Evolutionary conservation across 345 rosid genomes (phyloP).

Genomic region (Linum usitatissimum): DNA sequence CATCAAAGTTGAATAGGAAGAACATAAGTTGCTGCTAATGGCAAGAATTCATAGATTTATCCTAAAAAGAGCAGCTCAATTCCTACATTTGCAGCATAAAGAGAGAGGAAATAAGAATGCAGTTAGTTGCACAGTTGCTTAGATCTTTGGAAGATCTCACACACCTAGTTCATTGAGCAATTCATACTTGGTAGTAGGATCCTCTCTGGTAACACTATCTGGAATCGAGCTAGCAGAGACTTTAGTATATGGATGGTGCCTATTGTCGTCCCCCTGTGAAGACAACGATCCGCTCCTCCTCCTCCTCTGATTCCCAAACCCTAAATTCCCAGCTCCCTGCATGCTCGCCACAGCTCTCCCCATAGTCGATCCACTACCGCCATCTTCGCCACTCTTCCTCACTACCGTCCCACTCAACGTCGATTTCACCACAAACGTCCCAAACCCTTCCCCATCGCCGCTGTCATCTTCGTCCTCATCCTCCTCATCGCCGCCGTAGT

Average conservation of each 20-base stretch:
- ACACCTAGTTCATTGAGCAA: constrained; percentile 90
- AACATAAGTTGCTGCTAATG: neutral
- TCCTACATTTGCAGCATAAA: neutral
- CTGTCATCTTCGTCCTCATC: constrained; percentile 21
- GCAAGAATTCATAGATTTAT: neutral
- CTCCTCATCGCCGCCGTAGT: constrained; percentile 35
- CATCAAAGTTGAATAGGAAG: neutral
- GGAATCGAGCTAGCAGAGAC: constrained; percentile 81
- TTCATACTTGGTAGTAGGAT: constrained; percentile 90
- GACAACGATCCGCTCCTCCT: constrained; percentile 32
- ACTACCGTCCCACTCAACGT: constrained; percentile 37
- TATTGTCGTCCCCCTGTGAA: constrained; percentile 32
- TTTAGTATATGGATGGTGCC: constrained; percentile 39
- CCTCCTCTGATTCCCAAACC: constrained; percentile 45
- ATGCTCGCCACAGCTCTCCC: constrained; percentile 53
- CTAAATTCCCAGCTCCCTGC: constrained; percentile 40
- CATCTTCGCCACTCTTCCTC: constrained; percentile 36
- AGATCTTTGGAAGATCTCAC: neutral
- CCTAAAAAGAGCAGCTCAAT: neutral
- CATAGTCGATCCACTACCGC: constrained; percentile 46
- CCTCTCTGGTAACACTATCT: constrained; percentile 72
- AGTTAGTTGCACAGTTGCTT: neutral
- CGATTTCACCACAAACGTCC: constrained; percentile 78
- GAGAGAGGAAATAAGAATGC: neutral
- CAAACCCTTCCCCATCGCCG: constrained; percentile 42